phyloP scores from a whole-genome alignment of 768 basidiomycete species.

The Boletus patriciae region DNA sequence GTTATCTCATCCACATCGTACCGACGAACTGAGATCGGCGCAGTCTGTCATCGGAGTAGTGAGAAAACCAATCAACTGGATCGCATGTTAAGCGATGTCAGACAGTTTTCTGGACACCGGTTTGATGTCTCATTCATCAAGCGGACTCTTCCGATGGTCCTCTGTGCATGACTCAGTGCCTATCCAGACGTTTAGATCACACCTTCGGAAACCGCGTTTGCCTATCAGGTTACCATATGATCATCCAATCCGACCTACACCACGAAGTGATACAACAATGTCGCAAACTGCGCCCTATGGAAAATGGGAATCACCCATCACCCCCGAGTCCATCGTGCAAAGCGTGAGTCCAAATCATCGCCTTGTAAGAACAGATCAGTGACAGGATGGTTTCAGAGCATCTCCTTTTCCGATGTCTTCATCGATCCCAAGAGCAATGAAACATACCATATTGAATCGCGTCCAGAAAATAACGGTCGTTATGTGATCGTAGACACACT shows the following conservation, averaged over 20 bases:
- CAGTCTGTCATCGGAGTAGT: not conserved
- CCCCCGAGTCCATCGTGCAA: constrained; percentile 50
- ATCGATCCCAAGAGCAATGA: constrained; percentile 49
- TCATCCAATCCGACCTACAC: no score
- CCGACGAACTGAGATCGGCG: no score
- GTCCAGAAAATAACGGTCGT: constrained; percentile 58
- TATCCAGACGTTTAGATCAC: no score
- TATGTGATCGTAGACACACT: constrained; percentile 55
- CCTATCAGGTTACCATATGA: no score
- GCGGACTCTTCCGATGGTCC: not conserved
- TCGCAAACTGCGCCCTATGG: constrained; percentile 51
- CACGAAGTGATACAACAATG: no score
- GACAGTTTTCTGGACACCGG: not conserved
- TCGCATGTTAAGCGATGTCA: not conserved
- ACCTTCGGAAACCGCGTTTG: no score
- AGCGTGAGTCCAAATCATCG: constrained; percentile 34
- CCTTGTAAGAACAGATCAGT: not conserved
- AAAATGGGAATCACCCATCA: constrained; percentile 60
- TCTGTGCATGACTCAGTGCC: no score
- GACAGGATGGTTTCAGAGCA: constrained; percentile 23
- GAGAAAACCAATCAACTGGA: not conserved
- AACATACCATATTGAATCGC: constrained; percentile 58
- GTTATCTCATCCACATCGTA: no score
- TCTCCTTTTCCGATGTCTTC: constrained; percentile 42
- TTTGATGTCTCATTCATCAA: not conserved